phyloP scores from a whole-genome alignment of 129 eudicot species.

The Logfia minima region DNA sequence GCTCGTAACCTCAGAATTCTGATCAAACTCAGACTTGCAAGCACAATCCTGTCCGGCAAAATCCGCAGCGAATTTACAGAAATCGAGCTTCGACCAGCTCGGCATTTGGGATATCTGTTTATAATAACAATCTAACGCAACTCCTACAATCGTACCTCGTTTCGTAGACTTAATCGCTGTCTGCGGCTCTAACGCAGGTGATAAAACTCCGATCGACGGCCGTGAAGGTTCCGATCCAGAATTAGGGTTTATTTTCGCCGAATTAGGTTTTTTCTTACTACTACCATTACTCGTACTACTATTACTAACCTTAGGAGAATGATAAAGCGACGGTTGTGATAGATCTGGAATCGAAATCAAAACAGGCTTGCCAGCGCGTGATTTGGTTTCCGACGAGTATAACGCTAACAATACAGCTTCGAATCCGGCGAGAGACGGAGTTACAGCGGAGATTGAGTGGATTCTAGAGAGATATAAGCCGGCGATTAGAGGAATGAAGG shows the following conservation, averaged over 20 bases:
- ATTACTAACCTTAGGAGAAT: conserved; percentile 52
- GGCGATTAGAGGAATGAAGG: conserved; percentile 62
- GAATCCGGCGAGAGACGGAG: conserved; percentile 66
- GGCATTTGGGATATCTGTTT: conserved; percentile 96
- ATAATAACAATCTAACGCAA: conserved; percentile 71
- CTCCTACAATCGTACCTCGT: conserved; percentile 74
- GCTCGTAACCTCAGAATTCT: conserved; percentile 2
- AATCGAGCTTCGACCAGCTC: conserved; percentile 76
- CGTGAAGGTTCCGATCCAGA: conserved; percentile 11
- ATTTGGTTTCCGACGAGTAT: conserved; percentile 65
- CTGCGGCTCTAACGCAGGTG: conserved; percentile 77
- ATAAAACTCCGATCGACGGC: conserved; percentile 51
- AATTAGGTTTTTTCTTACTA: conserved; percentile 30
- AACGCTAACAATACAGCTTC: conserved; percentile 76
- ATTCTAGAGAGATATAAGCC: conserved; percentile 62
- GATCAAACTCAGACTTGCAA: conserved; percentile 66
- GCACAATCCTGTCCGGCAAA: conserved; percentile 85
- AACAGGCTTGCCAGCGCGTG: conserved; percentile 72
- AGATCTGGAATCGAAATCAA: conserved; percentile 65
- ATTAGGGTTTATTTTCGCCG: conserved; percentile 36
- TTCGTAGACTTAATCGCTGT: conserved; percentile 78
- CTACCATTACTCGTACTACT: background rate
- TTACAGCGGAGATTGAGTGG: conserved; percentile 39
- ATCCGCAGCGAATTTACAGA: conserved; percentile 54
- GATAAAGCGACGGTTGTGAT: conserved; percentile 79